Evolutionary conservation across 768 basidiomycete genomes (phyloP).

Genomic region (Gymnopilus junonius): DNA sequence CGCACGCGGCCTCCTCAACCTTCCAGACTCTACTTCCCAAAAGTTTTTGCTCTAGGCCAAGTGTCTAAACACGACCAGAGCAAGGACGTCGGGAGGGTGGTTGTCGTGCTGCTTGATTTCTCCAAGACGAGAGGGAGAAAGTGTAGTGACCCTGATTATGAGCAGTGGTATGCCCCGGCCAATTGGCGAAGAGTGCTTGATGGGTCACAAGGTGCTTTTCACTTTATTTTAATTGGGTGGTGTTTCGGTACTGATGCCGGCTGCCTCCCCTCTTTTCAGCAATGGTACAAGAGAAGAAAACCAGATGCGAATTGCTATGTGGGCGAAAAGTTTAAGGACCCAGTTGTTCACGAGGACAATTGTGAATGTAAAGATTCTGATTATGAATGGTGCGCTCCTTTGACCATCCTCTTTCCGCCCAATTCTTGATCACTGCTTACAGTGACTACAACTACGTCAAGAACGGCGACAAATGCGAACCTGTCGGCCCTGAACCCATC

Average conservation of each 20-base stretch:
- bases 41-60: conserved; percentile 92
- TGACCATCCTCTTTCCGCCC: background rate
- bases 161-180: conserved; percentile 86
- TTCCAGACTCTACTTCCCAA: conserved; percentile 95
- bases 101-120: conserved; percentile 85
- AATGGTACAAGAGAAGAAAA: conserved; percentile 93
- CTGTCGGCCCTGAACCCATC: conserved; percentile 87
- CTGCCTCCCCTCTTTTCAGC: conserved; percentile 48
- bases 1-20: conserved; percentile 79
- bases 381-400: conserved; percentile 79
- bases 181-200: conserved; percentile 74
- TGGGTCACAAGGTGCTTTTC: conserved; percentile 84
- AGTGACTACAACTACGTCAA: conserved; percentile 93
- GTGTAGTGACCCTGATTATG: conserved; percentile 76
- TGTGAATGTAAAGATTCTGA: conserved; percentile 88
- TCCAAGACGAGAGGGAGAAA: conserved; percentile 65
- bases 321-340: conserved; percentile 87
- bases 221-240: background rate
- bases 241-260: background rate
- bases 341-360: conserved; percentile 78
- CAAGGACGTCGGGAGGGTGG: conserved; percentile 61
- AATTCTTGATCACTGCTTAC: conserved; percentile 2
- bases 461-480: conserved; percentile 74
- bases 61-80: conserved; percentile 63
- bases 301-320: conserved; percentile 86